Percentiles rank a stretch among this genome's conserved stretches.
Evolutionary conservation across 768 basidiomycete species (phyloP).

Genomic region (Podaxis sp.): DNA sequence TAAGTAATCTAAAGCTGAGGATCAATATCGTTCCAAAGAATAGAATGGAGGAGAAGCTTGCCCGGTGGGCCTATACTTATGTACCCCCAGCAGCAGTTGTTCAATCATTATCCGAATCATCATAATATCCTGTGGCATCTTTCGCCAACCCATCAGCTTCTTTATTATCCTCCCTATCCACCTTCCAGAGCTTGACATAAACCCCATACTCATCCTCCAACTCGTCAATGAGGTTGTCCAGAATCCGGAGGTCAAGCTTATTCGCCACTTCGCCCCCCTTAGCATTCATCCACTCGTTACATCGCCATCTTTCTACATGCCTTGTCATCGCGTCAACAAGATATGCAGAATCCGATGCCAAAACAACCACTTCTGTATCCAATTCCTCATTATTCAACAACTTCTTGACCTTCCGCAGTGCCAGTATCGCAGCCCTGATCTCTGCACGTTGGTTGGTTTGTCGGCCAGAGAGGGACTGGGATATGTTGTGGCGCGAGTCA

Average conservation of each 20-base stretch:
- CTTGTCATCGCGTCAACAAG: slow-evolving; percentile 10
- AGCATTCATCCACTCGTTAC: slow-evolving; percentile 2
- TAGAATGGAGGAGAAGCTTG: not conserved
- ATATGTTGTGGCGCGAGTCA: not conserved
- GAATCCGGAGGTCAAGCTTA: not conserved
- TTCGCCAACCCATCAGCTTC: not conserved
- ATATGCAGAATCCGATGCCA: slow-evolving; percentile 12
- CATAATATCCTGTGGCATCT: not conserved
- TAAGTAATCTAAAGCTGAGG: no score
- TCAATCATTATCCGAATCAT: not conserved
- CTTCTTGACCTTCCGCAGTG: not conserved
- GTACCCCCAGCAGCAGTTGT: no score
- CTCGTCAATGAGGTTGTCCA: not conserved
- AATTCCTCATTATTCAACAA: slow-evolving; percentile 1
- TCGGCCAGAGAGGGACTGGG: not conserved
- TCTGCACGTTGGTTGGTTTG: not conserved
- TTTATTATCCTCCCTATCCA: not conserved
- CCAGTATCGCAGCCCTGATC: slow-evolving; percentile 10
- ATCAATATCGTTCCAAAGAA: no score
- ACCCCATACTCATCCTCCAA: not conserved
- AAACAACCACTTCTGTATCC: slow-evolving; percentile 1
- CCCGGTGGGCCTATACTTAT: no score
- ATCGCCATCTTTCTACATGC: slow-evolving; percentile 6
- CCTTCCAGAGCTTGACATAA: not conserved
- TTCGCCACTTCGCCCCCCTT: slow-evolving; percentile 4